A percentile compares a stretch with the other conserved stretches of the same genome.
phyloP scores from a whole-genome alignment of 2,329 filamentous ascomycete species.

The Teratosphaeria viscida region DNA sequence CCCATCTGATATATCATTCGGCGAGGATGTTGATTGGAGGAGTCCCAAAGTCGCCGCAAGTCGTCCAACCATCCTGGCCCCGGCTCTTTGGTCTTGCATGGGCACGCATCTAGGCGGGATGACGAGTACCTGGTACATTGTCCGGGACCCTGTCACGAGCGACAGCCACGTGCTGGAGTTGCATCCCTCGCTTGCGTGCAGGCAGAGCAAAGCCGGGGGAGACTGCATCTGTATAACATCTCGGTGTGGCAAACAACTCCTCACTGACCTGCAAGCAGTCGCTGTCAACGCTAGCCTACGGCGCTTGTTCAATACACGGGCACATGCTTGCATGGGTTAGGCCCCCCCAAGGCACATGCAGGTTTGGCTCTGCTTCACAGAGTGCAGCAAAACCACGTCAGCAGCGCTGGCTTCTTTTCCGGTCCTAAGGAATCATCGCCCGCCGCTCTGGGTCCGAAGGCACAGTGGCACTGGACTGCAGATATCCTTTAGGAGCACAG shows the following conservation, averaged over 20 bases:
- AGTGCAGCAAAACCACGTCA: too few species aligned
- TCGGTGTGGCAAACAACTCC: background rate
- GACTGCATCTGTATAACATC: background rate
- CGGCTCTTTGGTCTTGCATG: background rate
- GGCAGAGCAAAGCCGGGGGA: background rate
- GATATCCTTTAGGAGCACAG: too few species aligned
- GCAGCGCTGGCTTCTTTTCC: too few species aligned
- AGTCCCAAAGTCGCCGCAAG: background rate
- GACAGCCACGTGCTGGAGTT: background rate
- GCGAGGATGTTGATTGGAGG: background rate
- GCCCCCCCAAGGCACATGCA: background rate
- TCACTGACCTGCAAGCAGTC: background rate
- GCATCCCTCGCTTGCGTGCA: background rate
- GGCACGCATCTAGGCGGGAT: background rate
- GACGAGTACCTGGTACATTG: background rate
- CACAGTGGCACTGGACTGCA: too few species aligned
- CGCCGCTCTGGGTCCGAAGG: too few species aligned
- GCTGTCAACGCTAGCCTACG: background rate
- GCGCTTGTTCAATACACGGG: background rate
- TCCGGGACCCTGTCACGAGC: background rate
- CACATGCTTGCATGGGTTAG: background rate
- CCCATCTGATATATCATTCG: background rate
- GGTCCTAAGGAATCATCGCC: too few species aligned
- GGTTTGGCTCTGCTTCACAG: too few species aligned
- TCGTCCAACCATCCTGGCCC: background rate